phyloP scores from a whole-genome alignment of 2,329 filamentous ascomycete genomes.

The Alternaria conjuncta region DNA sequence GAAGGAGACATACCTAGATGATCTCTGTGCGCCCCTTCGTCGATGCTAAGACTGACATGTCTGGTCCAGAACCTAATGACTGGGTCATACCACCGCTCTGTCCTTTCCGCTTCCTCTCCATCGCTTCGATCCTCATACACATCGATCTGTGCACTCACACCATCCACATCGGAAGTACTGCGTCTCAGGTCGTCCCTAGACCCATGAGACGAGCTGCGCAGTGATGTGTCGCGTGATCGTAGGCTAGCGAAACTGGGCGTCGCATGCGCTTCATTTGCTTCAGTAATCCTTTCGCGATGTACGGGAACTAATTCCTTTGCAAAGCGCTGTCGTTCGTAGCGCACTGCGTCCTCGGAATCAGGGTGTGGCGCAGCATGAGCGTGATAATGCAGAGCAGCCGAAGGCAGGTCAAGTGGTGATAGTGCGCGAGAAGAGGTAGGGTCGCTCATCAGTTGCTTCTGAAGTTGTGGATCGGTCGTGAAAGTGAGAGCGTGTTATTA shows the following conservation, averaged over 20 bases:
- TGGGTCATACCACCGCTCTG: constrained; percentile 46
- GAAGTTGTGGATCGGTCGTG: not conserved
- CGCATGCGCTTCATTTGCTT: not conserved
- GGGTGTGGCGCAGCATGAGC: constrained; percentile 15
- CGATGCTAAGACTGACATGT: constrained; percentile 59
- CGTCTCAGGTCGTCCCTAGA: constrained; percentile 10
- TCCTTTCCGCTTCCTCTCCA: not conserved
- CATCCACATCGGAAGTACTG: constrained; percentile 3
- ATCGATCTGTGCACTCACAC: constrained; percentile 11
- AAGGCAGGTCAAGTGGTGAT: constrained; percentile 15
- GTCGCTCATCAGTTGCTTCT: constrained; percentile 11
- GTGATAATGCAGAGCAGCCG: constrained; percentile 15
- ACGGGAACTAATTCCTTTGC: constrained; percentile 21
- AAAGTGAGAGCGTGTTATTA: not conserved
- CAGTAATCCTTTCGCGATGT: not conserved
- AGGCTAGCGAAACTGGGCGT: constrained; percentile 2
- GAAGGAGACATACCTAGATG: constrained; percentile 58
- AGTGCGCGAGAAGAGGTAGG: constrained; percentile 8
- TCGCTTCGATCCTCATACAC: not conserved
- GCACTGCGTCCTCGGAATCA: constrained; percentile 29
- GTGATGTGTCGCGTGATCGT: constrained; percentile 10
- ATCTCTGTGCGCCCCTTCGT: constrained; percentile 59
- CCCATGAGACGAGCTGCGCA: not conserved
- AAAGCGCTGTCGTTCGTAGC: constrained; percentile 22
- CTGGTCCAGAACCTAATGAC: constrained; percentile 56